Evolutionary conservation across 1,284 basidiomycete genomes (phyloP), one percentile per base, ranked within the genome.

Genomic region (Trametes pubescens): DNA sequence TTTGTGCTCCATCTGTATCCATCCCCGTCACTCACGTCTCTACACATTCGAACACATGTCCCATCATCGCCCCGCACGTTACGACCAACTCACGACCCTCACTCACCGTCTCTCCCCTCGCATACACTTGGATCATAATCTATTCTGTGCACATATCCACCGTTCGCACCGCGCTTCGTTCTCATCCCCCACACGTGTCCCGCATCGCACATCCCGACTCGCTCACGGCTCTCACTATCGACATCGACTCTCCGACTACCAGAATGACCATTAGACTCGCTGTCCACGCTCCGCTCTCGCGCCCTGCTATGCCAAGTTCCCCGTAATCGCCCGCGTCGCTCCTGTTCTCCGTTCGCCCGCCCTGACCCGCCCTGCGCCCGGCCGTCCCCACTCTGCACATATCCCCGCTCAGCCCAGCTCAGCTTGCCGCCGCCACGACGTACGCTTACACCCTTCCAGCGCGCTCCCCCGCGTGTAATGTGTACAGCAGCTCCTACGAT

Each of bases 11-110:
- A 67, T 64, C 57, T 66, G 59, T 65, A 67, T 67, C 61, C 57
- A 60, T 54, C 40, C 61, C 57, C 51, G 29, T 26, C 47, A 32
- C 46, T 53, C 57, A 61, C 64, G 59, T 55, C 59, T 57, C 49
- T 54, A 34, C 52, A 46, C 37, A 29, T 49, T 51, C 40, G 40
- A 44, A 57, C 58, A 51, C 48, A 63, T 53, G 61, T 61, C 59
- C 48, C 51, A 26, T 49, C 57, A 54, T 37, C 54, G 34, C 32
- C 51, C 48, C 61, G 21, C 61, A 66, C 55, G 59, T 65, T 46
- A 69, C 65, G 68, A 69, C 68, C 65, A 67, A 65, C 62, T 69
- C 65, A 69, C 53, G 68, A 69, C 65, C 68, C 54, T 67, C 64
- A 24, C 64, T 69, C 60, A 37, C 34, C 56, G 40, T 37, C 9